Evolutionary conservation across 1,284 basidiomycete species (phyloP).

Genomic region (Hemileia vastatrix): DNA sequence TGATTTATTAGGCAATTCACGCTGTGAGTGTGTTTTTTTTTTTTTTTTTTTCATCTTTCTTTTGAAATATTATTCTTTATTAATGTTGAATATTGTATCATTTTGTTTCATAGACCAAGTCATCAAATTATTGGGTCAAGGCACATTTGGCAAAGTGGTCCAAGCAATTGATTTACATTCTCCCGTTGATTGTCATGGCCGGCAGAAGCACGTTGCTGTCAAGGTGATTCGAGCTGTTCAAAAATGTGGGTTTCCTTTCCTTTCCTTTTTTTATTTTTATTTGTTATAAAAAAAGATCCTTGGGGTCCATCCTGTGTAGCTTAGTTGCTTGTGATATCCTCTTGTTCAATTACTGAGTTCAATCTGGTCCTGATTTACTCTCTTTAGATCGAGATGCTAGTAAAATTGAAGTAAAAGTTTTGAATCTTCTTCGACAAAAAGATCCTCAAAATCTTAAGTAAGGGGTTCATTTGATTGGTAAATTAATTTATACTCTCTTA

Average conservation of each 20-base stretch:
- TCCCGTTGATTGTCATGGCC: conserved; percentile 47
- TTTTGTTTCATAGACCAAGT: conserved; percentile 53
- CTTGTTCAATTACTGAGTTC: too few relatives aligned
- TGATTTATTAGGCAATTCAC: conserved; percentile 62
- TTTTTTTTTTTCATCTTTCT: conserved; percentile 16
- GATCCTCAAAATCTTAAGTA: conserved; percentile 84
- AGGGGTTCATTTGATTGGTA: conserved; percentile 44
- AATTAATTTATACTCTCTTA: conserved; percentile 21
- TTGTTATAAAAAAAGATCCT: too few relatives aligned
- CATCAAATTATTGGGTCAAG: conserved; percentile 80
- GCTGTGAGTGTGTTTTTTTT: conserved; percentile 56
- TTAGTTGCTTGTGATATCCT: too few relatives aligned
- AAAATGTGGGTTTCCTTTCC: conserved; percentile 59
- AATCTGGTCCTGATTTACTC: not conserved
- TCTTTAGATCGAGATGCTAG: conserved; percentile 73
- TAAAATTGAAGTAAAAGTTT: conserved; percentile 93
- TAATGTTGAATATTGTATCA: not conserved
- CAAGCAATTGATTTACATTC: conserved; percentile 71
- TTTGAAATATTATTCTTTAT: conserved; percentile 31
- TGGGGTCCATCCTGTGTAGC: too few relatives aligned
- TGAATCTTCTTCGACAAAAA: conserved; percentile 78
- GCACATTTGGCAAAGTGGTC: conserved; percentile 98
- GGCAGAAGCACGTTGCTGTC: conserved; percentile 69
- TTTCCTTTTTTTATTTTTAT: too few relatives aligned
- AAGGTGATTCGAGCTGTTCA: conserved; percentile 97